Base-by-base conservation (phyloP, 768 basidiomycete genomes). In the Ephemerocybe angulata region DNA sequence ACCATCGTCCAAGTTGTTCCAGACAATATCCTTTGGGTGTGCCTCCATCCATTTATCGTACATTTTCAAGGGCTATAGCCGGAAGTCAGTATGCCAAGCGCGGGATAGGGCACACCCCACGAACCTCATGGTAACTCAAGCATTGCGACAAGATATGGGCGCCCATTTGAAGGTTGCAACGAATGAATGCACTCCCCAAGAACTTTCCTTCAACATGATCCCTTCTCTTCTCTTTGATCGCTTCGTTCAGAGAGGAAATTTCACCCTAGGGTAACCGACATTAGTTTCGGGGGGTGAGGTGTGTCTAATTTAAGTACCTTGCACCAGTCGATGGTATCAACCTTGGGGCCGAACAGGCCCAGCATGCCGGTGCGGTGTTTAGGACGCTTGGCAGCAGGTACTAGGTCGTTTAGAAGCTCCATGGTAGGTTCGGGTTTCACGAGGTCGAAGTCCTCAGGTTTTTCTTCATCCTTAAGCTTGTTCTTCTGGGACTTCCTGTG, bases 91-190 rank as follows among this genome's bases (percentile, higher is more conserved):
- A 43, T 13, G 21, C 22, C n/a, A 35, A 24, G 33, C 38, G n/a
- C 8, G 22, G 52, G 11, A 13, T 30, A 64, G 58, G 6, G 56
- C 48, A 33, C 15, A n/a, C 27, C 37, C 19, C 31, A 59, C 62
- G 38, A 57, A 79, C 78, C 64, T 76, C 69, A 49, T 84, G 79
- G 60, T 81, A 77, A 54, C 76, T 76, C 27, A 85, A 64, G 56
- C 78, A 80, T 66, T 88, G 86, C 1, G 78, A 76, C 12, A 87
- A 77, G 55, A 89, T 81, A 65, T 88, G 86, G 0, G 87, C 88
- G 3, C 85, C 87, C 62, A 88, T 80, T 65, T 88, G 87, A 47
- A 85, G 73, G 64, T 88, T 84, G 69, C 86, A 86, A 37, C 79
- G 77, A 53, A 88, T 80, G 69, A 90, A 88, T 0, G 74, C 80